Evolutionary conservation across 768 basidiomycete genomes (phyloP), one percentile per base, ranked within the genome.

Genomic region (Lyophyllum semitale): DNA sequence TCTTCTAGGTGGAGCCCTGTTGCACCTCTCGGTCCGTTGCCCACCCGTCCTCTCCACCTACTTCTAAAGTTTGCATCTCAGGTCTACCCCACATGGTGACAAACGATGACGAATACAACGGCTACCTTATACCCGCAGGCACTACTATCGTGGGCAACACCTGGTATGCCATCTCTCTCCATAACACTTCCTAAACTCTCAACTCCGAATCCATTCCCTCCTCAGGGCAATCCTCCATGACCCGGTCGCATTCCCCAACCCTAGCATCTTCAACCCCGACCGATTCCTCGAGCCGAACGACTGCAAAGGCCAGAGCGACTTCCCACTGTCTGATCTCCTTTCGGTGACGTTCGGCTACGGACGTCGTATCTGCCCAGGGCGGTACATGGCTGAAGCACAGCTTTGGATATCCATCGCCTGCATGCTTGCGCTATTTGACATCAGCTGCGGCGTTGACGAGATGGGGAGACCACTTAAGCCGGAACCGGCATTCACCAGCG

Each of bases 171-270:
- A 7, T 26, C 13, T 8, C 15, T 26, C 22, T 2, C 18, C 32
- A 12, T 30, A n/a, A 27, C 11, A n/a, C 26, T 1, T n/a, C 43
- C 3, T 27, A 3, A n/a, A n/a, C n/a, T 26, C 26, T 42, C 6
- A 43, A 38, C 5, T 4, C 18, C 20, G 26, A 20, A 18, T 20
- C 40, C 8, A 2, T 26, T n/a, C 5, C 29, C 13, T 6, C 17
- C 32, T 4, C 48, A 83, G 83, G 80, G 73, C 73, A 1, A 81
- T 84, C 46, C 69, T 82, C 25, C 81, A 78, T 40, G 78, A 84
- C 57, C 77, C 78, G 4, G 41, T 63, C 29, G 63, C 62, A 13
- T 84, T 73, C 61, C 77, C 76, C 0, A 69, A 82, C 15, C 83
- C 83, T 0, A 62, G 70, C 4, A 62, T 58, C 11, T 84, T 85